phyloP scores from a whole-genome alignment of 2,329 filamentous ascomycete genomes.

The Penicillium sp. region DNA sequence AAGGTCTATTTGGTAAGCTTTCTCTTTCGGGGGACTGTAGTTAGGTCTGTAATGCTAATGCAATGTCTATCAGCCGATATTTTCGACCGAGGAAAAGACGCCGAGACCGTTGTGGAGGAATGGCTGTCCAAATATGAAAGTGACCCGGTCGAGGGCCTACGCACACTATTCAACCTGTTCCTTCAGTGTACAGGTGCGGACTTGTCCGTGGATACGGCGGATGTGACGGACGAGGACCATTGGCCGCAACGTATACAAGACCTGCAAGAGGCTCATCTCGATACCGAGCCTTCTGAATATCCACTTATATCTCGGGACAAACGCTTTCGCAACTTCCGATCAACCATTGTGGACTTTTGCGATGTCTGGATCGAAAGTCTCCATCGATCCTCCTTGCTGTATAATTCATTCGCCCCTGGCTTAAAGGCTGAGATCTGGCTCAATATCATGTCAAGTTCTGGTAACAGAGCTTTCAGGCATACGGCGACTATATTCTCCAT shows the following conservation, averaged over 20 bases:
- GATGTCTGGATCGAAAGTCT: constrained; percentile 69
- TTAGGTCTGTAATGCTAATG: constrained; percentile 21
- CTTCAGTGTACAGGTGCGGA: constrained; percentile 73
- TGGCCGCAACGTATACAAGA: constrained; percentile 73
- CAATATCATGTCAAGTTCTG: constrained; percentile 82
- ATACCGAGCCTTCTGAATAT: constrained; percentile 82
- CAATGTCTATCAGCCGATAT: constrained; percentile 50
- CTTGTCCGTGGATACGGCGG: constrained; percentile 70
- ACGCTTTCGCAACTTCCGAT: constrained; percentile 71
- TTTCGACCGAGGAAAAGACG: constrained; percentile 52
- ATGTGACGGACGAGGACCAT: constrained; percentile 87
- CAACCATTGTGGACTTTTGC: constrained; percentile 75
- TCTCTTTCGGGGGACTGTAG: background rate
- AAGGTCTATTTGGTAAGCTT: constrained; percentile 54
- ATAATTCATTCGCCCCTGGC: constrained; percentile 70
- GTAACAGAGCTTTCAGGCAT: constrained; percentile 85
- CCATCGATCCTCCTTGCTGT: constrained; percentile 77
- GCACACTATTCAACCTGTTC: constrained; percentile 60
- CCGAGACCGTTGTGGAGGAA: constrained; percentile 54
- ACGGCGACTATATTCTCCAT: constrained; percentile 84
- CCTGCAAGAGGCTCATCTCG: constrained; percentile 82
- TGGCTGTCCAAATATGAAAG: constrained; percentile 57
- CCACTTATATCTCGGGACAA: constrained; percentile 81
- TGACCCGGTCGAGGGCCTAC: constrained; percentile 52
- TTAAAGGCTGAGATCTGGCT: constrained; percentile 91